Evolutionary conservation across 2,329 filamentous ascomycete genomes (phyloP).

Genomic region (Fusarium sp.): DNA sequence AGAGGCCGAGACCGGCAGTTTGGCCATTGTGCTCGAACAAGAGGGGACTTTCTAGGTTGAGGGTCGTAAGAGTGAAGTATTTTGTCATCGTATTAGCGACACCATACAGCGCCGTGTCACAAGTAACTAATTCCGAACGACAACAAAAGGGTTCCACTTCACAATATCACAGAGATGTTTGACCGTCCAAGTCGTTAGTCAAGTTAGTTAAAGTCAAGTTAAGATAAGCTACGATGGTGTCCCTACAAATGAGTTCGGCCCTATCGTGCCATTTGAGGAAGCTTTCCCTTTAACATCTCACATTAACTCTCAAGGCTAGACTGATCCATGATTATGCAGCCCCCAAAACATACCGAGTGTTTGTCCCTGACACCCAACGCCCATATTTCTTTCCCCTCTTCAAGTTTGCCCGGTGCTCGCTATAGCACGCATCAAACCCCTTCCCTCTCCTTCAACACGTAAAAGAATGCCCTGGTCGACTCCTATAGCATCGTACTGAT

Average conservation of each 20-base stretch:
- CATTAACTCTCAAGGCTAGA: slow-evolving; percentile 19
- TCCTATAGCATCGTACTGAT: slow-evolving; percentile 1
- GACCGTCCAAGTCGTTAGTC: neutral
- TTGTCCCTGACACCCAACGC: slow-evolving; percentile 41
- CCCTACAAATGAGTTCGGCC: neutral
- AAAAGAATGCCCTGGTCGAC: slow-evolving; percentile 13
- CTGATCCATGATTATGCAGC: slow-evolving; percentile 5
- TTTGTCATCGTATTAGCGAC: neutral
- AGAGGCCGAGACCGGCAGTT: slow-evolving; percentile 33
- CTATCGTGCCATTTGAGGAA: neutral
- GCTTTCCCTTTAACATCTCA: slow-evolving; percentile 15
- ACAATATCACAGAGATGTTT: neutral
- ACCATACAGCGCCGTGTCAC: neutral
- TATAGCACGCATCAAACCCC: slow-evolving; percentile 10
- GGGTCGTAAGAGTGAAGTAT: slow-evolving; percentile 4
- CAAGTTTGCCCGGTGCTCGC: neutral
- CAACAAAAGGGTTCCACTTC: neutral
- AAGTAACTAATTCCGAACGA: neutral
- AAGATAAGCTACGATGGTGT: neutral
- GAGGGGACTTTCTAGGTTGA: neutral
- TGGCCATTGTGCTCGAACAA: neutral
- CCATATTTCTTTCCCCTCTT: slow-evolving; percentile 26
- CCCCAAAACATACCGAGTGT: slow-evolving; percentile 21
- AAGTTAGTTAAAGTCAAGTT: neutral
- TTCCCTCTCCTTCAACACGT: neutral